Evolutionary conservation across 805 yeast genomes (phyloP).

Genomic region (Teunomyces tritomae): DNA sequence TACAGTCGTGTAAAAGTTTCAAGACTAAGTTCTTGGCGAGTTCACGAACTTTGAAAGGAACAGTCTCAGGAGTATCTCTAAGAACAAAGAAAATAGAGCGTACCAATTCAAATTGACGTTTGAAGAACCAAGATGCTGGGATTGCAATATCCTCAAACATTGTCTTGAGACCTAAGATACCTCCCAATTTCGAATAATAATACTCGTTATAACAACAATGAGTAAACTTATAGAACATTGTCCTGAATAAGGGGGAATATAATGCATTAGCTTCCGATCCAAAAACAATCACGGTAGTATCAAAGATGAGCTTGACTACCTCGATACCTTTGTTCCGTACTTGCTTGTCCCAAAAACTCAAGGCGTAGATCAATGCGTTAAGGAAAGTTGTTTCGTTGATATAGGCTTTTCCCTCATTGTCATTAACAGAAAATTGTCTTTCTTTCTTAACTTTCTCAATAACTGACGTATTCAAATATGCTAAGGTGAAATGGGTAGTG

Average conservation of each 20-base stretch:
- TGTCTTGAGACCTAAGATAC: conserved; percentile 77
- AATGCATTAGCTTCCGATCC: conserved; percentile 65
- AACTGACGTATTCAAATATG: conserved; percentile 73
- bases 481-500: conserved; percentile 74
- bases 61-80: conserved; percentile 85
- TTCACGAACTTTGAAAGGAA: conserved; percentile 74
- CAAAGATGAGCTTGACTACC: conserved; percentile 60
- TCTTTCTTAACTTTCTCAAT: conserved; percentile 64
- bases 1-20: conserved; percentile 64
- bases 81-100: conserved; percentile 86
- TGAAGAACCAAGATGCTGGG: conserved; percentile 70
- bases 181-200: conserved; percentile 84
- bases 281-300: conserved; percentile 62
- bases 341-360: conserved; percentile 69
- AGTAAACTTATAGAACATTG: conserved; percentile 75
- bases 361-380: conserved; percentile 73
- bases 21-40: conserved; percentile 69
- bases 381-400: conserved; percentile 69
- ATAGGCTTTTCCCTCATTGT: conserved; percentile 72
- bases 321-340: conserved; percentile 71
- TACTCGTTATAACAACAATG: conserved; percentile 91
- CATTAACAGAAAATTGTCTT: conserved; percentile 69
- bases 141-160: conserved; percentile 66
- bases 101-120: conserved; percentile 78
- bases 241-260: conserved; percentile 70